Evolutionary conservation across 495 filamentous ascomycete genomes (phyloP).

Genomic region (Penicillium manginii): DNA sequence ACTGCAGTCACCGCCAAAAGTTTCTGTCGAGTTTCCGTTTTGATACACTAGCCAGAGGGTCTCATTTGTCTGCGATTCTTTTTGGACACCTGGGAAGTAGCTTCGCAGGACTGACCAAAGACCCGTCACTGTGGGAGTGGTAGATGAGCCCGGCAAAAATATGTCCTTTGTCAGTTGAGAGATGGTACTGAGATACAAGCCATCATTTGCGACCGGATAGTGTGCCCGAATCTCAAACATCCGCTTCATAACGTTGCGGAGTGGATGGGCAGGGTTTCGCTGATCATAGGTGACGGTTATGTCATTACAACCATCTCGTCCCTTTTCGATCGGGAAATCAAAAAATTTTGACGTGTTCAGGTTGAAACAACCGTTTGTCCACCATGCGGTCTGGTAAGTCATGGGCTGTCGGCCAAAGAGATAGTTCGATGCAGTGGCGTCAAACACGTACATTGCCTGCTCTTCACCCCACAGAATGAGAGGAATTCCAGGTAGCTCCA

Average conservation of each 20-base stretch:
- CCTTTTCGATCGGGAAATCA: constrained; percentile 48
- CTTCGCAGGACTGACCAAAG: constrained; percentile 52
- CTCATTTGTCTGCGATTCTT: constrained; percentile 37
- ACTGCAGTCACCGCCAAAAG: constrained; percentile 46
- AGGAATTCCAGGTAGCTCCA: constrained; percentile 54
- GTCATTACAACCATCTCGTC: constrained; percentile 49
- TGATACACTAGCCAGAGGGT: constrained; percentile 54
- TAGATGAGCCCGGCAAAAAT: constrained; percentile 47
- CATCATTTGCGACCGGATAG: constrained; percentile 54
- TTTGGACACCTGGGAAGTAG: constrained; percentile 45
- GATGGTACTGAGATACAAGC: constrained; percentile 44
- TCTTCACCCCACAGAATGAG: constrained; percentile 56
- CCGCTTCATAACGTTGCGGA: constrained; percentile 49
- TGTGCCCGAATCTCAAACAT: constrained; percentile 53
- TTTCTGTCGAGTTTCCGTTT: constrained; percentile 48
- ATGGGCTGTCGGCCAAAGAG: constrained; percentile 55
- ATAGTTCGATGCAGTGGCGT: constrained; percentile 53
- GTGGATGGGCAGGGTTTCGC: constrained; percentile 54
- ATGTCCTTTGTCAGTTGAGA: constrained; percentile 48
- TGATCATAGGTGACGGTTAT: constrained; percentile 54
- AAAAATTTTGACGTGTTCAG: constrained; percentile 50
- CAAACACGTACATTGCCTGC: constrained; percentile 54
- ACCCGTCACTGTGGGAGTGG: constrained; percentile 49
- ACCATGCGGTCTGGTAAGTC: constrained; percentile 54
- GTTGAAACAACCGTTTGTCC: constrained; percentile 55